Percentiles rank a stretch among this genome's conserved stretches.
Evolutionary conservation across 2,329 filamentous ascomycete genomes (phyloP).

Genomic region (Diplodia intermedia): DNA sequence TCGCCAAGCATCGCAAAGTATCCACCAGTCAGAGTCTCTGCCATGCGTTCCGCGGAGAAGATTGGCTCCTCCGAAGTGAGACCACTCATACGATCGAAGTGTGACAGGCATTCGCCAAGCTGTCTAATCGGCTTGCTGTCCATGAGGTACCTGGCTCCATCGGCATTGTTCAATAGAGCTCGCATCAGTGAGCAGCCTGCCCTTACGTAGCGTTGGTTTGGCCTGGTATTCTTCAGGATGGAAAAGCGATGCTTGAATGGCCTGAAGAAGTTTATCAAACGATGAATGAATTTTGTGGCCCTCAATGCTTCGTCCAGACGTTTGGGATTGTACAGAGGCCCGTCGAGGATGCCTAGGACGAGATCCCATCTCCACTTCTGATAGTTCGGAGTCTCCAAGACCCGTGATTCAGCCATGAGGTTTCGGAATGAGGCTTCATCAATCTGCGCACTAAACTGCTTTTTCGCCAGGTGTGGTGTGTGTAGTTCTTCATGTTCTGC

Average conservation of each 20-base stretch:
- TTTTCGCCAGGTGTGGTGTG: conserved; percentile 52
- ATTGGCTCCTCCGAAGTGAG: conserved; percentile 82
- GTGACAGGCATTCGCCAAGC: conserved; percentile 92
- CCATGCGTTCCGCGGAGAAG: conserved; percentile 84
- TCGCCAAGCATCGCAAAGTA: conserved; percentile 94
- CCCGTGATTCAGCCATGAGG: conserved; percentile 77
- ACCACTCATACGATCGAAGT: conserved; percentile 83
- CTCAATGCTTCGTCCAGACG: conserved; percentile 92
- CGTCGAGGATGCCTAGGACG: conserved; percentile 88
- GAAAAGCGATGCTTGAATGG: conserved; percentile 98
- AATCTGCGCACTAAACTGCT: conserved; percentile 59
- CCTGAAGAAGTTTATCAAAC: conserved; percentile 91
- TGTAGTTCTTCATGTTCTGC: conserved; percentile 48
- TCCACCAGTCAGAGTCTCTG: conserved; percentile 86
- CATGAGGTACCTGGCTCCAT: conserved; percentile 83
- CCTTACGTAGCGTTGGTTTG: conserved; percentile 91
- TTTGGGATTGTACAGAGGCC: conserved; percentile 88
- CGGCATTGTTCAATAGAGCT: conserved; percentile 81
- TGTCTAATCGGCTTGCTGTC: conserved; percentile 94
- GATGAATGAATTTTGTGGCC: conserved; percentile 94
- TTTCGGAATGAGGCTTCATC: conserved; percentile 69
- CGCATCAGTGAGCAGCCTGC: conserved; percentile 89
- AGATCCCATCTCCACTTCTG: conserved; percentile 98
- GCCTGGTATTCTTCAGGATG: conserved; percentile 85
- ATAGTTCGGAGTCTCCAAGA: conserved; percentile 88